Conservation (phyloP, 345 rosid species). For the Microcos paniculata region DNA sequence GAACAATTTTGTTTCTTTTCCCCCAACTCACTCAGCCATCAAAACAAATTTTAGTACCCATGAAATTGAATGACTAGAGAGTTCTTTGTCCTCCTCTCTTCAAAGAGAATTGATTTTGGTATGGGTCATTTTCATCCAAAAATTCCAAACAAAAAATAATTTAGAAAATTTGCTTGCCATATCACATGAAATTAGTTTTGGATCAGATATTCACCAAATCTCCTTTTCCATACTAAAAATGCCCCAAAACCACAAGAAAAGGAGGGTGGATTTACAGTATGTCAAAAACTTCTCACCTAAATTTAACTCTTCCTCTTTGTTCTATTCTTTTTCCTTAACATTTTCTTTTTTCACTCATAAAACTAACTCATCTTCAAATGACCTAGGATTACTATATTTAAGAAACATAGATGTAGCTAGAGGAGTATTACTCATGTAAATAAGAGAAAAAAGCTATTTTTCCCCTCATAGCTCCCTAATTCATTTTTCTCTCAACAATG, state of each 20-base stretch:
- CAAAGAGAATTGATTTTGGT: constrained; percentile 31
- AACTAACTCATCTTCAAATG: constrained; percentile 1
- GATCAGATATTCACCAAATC: not conserved
- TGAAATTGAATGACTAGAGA: constrained; percentile 26
- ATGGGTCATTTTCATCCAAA: constrained; percentile 37
- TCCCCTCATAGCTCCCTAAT: not conserved
- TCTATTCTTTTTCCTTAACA: not conserved
- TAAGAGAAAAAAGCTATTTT: not conserved
- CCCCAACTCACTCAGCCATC: constrained; percentile 24
- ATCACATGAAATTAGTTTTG: not conserved
- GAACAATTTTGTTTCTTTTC: constrained; percentile 23
- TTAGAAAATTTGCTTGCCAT: not conserved
- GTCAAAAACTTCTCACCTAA: constrained; percentile 18
- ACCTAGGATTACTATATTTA: not conserved
- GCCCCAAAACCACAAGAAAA: not conserved
- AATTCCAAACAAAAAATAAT: not conserved
- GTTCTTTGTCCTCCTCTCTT: constrained; percentile 37
- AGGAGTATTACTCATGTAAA: not conserved
- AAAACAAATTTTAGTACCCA: constrained; percentile 22
- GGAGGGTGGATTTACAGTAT: constrained; percentile 6
- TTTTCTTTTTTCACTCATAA: constrained; percentile 13
- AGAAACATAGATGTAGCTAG: not conserved
- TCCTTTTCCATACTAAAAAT: constrained; percentile 13
- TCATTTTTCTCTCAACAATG: not conserved
- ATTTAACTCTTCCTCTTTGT: constrained; percentile 24